Evolutionary conservation across 2,329 filamentous ascomycete genomes (phyloP), one percentile per base, ranked within the genome.

Genomic region (Phyllosticta citriasiana): DNA sequence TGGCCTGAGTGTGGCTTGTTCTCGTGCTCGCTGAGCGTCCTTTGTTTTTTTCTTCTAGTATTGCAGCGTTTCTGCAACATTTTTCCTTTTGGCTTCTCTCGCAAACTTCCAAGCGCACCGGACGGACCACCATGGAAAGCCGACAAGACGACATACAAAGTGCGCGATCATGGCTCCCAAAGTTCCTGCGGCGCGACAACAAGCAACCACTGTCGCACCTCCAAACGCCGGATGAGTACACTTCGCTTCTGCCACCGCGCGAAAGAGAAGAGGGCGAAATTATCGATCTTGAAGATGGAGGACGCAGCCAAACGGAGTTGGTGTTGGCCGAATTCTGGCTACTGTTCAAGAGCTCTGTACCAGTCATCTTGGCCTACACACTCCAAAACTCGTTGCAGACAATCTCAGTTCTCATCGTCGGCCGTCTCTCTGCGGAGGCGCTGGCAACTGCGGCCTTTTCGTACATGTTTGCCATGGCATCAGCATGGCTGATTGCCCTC

Each of bases 401-500:
- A 0, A 71, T 88, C 1, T 94, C 89, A 0, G 88, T 96, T 4
- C 77, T 96, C 54, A 86, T 96, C 47, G 89, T 90, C 2, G 91
- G 91, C 9, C 85, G 89, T 2, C 77, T 91, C 0, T 92, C 88
- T 0, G 87, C 91, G 0, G 88, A 94, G 72, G 85, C 90, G 1
- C 77, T 96, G 6, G 89, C 91, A 0, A 89, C 88, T 0, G 87
- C 89, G 1, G 90, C 91, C 0, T 96, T 96, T 69, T 89, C 88
- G 1, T 93, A 94, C 77, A 96, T 96, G 91, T 96, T 96, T 67
- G 91, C 91, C 60, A 91, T 93, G 88, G 86, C 88, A 24, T 91
- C 89, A 0, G 91, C 86, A 0, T 95, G 91, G 90, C 81, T 96
- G 47, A 88, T 96, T 63, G 91, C 87, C 0, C 81, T 96, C 3